Conservation (phyloP, 1,139 yeast species). For the Sugiyamaella novakii region DNA sequence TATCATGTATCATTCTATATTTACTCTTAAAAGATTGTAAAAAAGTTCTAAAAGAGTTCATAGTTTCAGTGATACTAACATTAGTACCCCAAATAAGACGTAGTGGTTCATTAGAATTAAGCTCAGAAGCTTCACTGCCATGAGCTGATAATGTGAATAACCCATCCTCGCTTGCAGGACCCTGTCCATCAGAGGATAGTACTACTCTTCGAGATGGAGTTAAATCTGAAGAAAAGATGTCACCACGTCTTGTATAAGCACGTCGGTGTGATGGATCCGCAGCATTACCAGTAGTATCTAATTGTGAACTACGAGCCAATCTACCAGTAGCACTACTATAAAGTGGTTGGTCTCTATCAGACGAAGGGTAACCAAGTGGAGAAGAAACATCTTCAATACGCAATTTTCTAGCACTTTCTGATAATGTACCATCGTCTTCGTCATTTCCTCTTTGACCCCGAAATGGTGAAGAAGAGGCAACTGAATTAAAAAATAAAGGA, state of each 20-base stretch:
- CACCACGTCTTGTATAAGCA: conserved; percentile 50
- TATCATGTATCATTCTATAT: conserved; percentile 66
- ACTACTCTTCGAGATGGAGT: conserved; percentile 51
- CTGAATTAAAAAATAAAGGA: conserved; percentile 50
- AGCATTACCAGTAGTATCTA: conserved; percentile 15
- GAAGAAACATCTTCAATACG: conserved; percentile 44
- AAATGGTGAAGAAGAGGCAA: conserved; percentile 54
- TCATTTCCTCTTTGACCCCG: conserved; percentile 22
- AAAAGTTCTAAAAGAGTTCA: conserved; percentile 77
- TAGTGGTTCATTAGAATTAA: conserved; percentile 64
- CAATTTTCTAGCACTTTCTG: conserved; percentile 28
- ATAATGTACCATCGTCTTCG: conserved; percentile 22
- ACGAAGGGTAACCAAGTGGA: conserved; percentile 53
- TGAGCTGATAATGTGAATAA: conserved; percentile 22
- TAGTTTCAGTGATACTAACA: conserved; percentile 86
- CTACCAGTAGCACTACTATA: conserved; percentile 4
- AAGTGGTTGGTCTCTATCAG: conserved; percentile 29
- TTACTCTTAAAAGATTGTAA: conserved; percentile 79
- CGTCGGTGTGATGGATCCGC: conserved; percentile 29
- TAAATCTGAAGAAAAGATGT: conserved; percentile 58
- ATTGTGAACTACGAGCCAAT: conserved; percentile 12
- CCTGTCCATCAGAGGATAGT: conserved; percentile 33
- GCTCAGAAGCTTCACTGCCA: conserved; percentile 29
- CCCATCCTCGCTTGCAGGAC: conserved; percentile 18
- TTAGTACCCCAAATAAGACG: conserved; percentile 99